Conservation (phyloP, 73 alveolate species). For the Blepharisma japonicum region DNA sequence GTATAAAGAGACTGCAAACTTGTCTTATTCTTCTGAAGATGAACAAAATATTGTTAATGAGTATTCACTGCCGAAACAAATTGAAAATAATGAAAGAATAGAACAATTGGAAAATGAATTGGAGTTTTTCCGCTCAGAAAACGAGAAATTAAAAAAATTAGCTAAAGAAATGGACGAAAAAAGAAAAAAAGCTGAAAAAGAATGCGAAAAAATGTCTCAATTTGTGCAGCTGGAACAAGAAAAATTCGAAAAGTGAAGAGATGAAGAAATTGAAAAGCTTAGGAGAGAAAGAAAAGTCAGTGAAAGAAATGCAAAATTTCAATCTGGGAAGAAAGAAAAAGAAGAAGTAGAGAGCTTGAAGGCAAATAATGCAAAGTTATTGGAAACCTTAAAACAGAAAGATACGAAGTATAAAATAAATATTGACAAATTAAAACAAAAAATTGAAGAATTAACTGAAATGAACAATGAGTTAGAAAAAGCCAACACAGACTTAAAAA, state of each 20-base stretch:
- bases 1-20: no score
- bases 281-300: slow-evolving; percentile 59
- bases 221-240: slow-evolving; percentile 53
- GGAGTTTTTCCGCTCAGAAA: neutral
- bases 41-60: no score
- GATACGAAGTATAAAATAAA: slow-evolving; percentile 84
- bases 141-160: neutral
- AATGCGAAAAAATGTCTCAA: slow-evolving; percentile 51
- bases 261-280: slow-evolving; percentile 65
- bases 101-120: no score
- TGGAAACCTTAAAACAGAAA: slow-evolving; percentile 74
- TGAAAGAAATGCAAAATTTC: slow-evolving; percentile 53
- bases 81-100: no score
- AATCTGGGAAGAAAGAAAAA: slow-evolving; percentile 76
- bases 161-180: slow-evolving; percentile 5
- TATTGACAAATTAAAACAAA: slow-evolving; percentile 80
- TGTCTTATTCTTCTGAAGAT: no score
- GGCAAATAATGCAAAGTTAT: slow-evolving; percentile 66
- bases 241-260: slow-evolving; percentile 60
- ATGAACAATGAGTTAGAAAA: slow-evolving; percentile 73
- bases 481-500: neutral
- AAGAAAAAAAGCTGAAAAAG: slow-evolving; percentile 35
- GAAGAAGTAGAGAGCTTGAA: slow-evolving; percentile 89
- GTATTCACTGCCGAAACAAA: no score
- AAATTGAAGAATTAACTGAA: slow-evolving; percentile 66